These are phyloP conservation scores for Cerrena zonata DNA, from an alignment of 1,284 basidiomycete species.

Conservation along the genomic window DNA sequence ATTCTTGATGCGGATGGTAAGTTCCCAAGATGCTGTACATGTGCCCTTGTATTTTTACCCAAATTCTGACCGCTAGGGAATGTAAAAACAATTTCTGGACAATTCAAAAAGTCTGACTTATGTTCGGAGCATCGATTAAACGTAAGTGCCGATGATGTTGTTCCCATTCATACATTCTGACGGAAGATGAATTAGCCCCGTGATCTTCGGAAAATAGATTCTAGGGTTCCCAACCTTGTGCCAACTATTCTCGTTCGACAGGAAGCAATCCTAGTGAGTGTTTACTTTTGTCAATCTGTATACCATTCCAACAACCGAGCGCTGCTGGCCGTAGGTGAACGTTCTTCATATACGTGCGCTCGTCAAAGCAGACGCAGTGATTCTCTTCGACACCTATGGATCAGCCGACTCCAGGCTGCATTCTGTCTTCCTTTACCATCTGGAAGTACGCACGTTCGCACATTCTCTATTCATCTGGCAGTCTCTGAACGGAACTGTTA, in stretches of 20 bases:
- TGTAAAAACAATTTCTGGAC: slow-evolving; percentile 85
- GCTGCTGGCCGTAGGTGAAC: slow-evolving; percentile 56
- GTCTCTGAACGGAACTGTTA: too few species aligned
- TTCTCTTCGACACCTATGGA: slow-evolving; percentile 88
- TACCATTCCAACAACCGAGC: not conserved
- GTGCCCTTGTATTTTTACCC: slow-evolving; percentile 2
- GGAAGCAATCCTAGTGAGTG: slow-evolving; percentile 77
- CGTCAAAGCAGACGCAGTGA: slow-evolving; percentile 87
- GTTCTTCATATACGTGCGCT: slow-evolving; percentile 91
- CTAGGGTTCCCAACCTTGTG: slow-evolving; percentile 86
- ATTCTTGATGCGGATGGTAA: slow-evolving; percentile 76
- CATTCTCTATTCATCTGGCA: slow-evolving; percentile 12
- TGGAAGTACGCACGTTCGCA: slow-evolving; percentile 53
- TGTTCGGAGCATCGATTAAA: slow-evolving; percentile 84
- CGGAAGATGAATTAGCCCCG: slow-evolving; percentile 59
- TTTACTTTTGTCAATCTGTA: not conserved
- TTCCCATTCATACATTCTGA: slow-evolving; percentile 2
- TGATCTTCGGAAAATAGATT: slow-evolving; percentile 95
- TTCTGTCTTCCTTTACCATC: slow-evolving; percentile 81
- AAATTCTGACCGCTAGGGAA: slow-evolving; percentile 50
- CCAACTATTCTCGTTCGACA: slow-evolving; percentile 88
- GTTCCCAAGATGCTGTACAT: not conserved
- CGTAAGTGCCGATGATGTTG: slow-evolving; percentile 39
- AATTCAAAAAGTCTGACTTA: slow-evolving; percentile 85
- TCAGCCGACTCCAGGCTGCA: slow-evolving; percentile 80